Base-by-base conservation (phyloP, 2,329 filamentous ascomycete species). In the Penicillium sp. region DNA sequence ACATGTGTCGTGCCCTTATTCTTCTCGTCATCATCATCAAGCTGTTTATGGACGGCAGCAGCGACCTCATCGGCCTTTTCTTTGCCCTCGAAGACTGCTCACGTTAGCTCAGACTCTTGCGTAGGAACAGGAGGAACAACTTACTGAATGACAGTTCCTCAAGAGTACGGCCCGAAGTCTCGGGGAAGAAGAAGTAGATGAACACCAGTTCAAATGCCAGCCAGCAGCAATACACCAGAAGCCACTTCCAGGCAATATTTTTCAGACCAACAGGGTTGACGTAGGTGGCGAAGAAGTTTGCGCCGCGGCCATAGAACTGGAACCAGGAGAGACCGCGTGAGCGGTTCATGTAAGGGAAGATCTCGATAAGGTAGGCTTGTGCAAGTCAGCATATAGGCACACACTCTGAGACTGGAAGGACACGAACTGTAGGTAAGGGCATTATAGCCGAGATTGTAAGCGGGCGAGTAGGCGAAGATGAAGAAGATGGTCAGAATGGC, bases 401-500 rank as follows among this genome's bases (percentile, higher is more conserved):
- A 38, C 11, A 13, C 0, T 9, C 10, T 22, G 9, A n/a, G 29
- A 13, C 3, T 19, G 16, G 14, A 27, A 14, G 14, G 22, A 38
- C 41, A 34, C 52, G 8, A n/a, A 62, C 59, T 62, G 44, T 62
- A 62, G n/a, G 80, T 83, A 46, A 86, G 70, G 12, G 82, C 80
- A 60, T 85, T 86, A 64, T 84, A 83, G n/a, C 81, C 82, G 41
- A 85, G 74, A 57, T 84, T 84, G 63, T 85, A 86, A 52, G 71
- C 73, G 3, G 81, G 79, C 9, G 75, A 75, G 63, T 83, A 85
- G 3, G 74, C 70, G 54, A 82, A 84, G 57, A 80, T 81, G 66
- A 82, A 84, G 65, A 84, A 77, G 28, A 83, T 58, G 31, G 73
- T 65, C 6, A 69, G 58, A 9, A 64, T 64, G 8, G 72, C 71